Percentiles rank a stretch among this genome's conserved stretches.
Conservation (phyloP, 257 asterid species). For the Cordia subcordata region DNA sequence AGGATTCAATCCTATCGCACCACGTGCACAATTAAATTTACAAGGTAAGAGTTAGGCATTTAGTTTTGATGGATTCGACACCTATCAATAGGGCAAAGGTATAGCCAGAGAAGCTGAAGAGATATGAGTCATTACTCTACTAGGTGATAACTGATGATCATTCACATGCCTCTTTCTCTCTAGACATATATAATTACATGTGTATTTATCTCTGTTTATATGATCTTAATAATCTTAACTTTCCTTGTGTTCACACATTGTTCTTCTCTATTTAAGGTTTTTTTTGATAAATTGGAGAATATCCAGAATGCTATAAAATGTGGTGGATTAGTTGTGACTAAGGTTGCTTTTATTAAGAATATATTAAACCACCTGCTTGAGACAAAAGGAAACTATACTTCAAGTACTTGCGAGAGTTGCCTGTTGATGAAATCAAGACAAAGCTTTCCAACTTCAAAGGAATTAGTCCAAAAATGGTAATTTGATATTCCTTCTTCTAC, state of each 20-base stretch:
- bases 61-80: too few species aligned
- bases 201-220: neutral
- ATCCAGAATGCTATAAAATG: constrained; percentile 84
- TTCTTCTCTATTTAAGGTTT: constrained; percentile 47
- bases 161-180: too few species aligned
- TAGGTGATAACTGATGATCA: too few species aligned
- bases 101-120: too few species aligned
- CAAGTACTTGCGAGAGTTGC: constrained; percentile 69
- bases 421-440: constrained; percentile 61
- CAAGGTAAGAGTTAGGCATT: too few species aligned
- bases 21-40: too few species aligned
- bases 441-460: constrained; percentile 80
- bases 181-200: too few species aligned
- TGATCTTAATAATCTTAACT: too few species aligned
- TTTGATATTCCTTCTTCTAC: neutral
- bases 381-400: constrained; percentile 67
- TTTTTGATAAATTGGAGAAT: constrained; percentile 53
- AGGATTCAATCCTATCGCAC: too few species aligned
- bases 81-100: too few species aligned
- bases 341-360: constrained; percentile 64
- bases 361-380: constrained; percentile 52
- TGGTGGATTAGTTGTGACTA: constrained; percentile 85
- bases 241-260: neutral
- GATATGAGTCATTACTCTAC: too few species aligned
- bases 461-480: constrained; percentile 88